These are phyloP conservation scores for Lepidium didymum DNA, from an alignment of 345 rosid genomes.

Conservation along the genomic window DNA sequence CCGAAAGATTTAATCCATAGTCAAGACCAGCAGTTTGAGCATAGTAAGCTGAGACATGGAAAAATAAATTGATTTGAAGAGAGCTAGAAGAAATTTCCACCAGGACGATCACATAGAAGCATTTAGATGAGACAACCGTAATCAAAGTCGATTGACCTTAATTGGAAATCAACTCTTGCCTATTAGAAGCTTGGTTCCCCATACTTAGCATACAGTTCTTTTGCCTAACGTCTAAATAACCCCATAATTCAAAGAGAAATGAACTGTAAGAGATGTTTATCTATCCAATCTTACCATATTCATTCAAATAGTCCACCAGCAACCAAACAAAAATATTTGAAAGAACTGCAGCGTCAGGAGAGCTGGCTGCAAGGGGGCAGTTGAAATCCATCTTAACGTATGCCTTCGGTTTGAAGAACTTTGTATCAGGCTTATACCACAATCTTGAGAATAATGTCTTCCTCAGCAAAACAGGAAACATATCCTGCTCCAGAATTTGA, in stretches of 20 bases:
- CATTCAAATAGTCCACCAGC: conserved; percentile 79
- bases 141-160: background rate
- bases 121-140: background rate
- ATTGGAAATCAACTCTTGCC: background rate
- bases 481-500: conserved; percentile 39
- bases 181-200: background rate
- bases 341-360: conserved; percentile 65
- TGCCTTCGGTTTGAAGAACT: conserved; percentile 65
- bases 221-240: background rate
- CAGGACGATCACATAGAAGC: background rate
- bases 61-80: background rate
- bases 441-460: conserved; percentile 53
- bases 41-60: background rate
- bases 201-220: background rate
- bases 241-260: background rate
- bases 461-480: conserved; percentile 50
- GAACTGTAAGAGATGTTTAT: background rate
- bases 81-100: background rate
- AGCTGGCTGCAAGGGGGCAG: conserved; percentile 55
- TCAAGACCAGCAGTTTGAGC: too few species aligned
- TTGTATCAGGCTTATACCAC: conserved; percentile 79
- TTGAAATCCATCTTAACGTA: conserved; percentile 60
- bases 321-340: conserved; percentile 49
- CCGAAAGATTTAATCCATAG: too few species aligned
- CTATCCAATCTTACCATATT: conserved; percentile 47